Evolutionary conservation across 805 yeast species (phyloP).

Genomic region (Saturnispora zaruensis): DNA sequence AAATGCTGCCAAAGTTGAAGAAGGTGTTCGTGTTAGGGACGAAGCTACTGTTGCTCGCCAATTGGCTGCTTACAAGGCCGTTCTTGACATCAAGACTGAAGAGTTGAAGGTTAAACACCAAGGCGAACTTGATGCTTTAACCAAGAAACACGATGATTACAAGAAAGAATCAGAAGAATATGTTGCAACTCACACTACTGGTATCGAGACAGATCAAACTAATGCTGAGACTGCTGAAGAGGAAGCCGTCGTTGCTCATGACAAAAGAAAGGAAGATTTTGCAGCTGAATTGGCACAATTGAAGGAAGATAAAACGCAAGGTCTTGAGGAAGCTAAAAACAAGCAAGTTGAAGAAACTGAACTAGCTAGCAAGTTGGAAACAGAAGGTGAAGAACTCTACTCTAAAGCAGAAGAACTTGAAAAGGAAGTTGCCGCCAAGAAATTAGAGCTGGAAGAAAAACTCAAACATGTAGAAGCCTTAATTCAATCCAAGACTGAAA

Average conservation of each 20-base stretch:
- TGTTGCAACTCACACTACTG: conserved; percentile 33
- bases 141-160: conserved; percentile 20
- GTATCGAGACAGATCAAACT: conserved; percentile 36
- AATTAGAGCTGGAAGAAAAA: conserved; percentile 29
- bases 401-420: conserved; percentile 32
- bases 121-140: conserved; percentile 19
- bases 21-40: conserved; percentile 24
- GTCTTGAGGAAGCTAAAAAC: conserved; percentile 24
- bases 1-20: conserved; percentile 23
- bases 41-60: conserved; percentile 29
- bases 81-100: conserved; percentile 36
- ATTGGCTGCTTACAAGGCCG: conserved; percentile 30
- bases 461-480: conserved; percentile 31
- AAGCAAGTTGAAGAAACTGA: conserved; percentile 26
- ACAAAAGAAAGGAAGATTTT: conserved; percentile 35
- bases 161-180: conserved; percentile 31
- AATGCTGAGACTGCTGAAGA: conserved; percentile 40
- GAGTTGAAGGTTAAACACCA: conserved; percentile 20
- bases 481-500: conserved; percentile 34
- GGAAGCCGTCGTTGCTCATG: conserved; percentile 39
- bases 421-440: conserved; percentile 32
- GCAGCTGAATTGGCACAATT: conserved; percentile 36
- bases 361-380: conserved; percentile 30
- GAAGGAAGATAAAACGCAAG: conserved; percentile 28
- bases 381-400: conserved; percentile 33